Evolutionary conservation across 148 eudicot genomes (phyloP), one percentile per base, ranked within the genome.

Genomic region (Cornus suecica): DNA sequence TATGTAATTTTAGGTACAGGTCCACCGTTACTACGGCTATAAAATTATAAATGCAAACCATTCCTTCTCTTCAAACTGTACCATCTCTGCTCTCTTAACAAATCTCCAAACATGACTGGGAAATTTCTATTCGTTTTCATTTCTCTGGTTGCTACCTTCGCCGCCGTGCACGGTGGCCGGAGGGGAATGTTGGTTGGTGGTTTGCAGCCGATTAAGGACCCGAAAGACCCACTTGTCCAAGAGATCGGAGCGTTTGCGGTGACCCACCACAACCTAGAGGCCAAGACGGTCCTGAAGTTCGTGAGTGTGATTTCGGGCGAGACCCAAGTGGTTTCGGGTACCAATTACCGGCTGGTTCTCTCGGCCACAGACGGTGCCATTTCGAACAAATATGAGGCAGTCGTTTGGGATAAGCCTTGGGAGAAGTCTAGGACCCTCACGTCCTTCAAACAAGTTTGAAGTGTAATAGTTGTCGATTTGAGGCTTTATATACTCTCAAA

Each of bases 231-330:
- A 10, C 31, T 71, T 9, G 81, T 86, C 45, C 56, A 65, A 9
- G 80, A 77, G 18, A 15, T 83, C 3, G 89, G 82, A 1, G 25
- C 26, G 30, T 86, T 76, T 28, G 86, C 89, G 0, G 72, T 86
- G 10, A 30, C 69, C 31, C 74, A 79, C 18, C 79, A 86, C 72
- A 86, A 86, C 61, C 81, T 74, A 56, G 66, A 60, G 54, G 29
- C 42, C 29, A 58, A 72, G 1, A 18, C 37, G 24, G 52, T 25
- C 37, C 52, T 86, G 11, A 61, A 62, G 56, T 74, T 76, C 4
- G 16, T 61, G 26, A 67, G 67, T 13, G 67, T 86, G 25, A 22
- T 74, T 25, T 7, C 45, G 62, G 88, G 83, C 10, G 65, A 31
- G 68, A 42, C 74, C 34, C 75, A 75, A 65, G 68, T 67, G 1